Evolutionary conservation across 805 yeast genomes (phyloP), one percentile per base, ranked within the genome.

Genomic region (Metschnikowia bowlesiae): DNA sequence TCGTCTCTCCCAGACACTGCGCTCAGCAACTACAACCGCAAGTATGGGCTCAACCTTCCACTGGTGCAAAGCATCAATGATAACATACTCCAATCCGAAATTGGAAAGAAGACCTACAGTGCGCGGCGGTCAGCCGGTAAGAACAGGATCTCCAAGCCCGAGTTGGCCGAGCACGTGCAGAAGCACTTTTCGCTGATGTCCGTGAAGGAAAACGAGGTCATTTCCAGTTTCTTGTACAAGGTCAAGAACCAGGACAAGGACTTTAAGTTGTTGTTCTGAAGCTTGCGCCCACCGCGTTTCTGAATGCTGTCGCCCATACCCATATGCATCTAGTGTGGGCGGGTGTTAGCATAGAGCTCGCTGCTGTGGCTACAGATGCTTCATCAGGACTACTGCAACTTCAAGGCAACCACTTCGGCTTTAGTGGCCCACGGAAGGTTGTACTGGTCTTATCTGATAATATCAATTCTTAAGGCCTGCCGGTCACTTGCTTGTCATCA

Each of bases 171-270:
- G 2, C 76, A 76, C 28, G 82, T 84, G 28, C 84, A 82, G 66
- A 79, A 77, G 49, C 97, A 92, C 66, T 89, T 91, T 58, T 59
- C 76, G 55, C 72, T 65, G 46, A 53, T 72, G 28, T 76, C 79
- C 10, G 82, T 83, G 3, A 83, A 87, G 58, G 99, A 92, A 62
- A 82, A 85, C 51, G 98, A 92, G 59, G 82, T 87, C 32, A 83
- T 92, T 37, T 89, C 96, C 35, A 90, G 87, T 60, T 94, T 92
- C 64, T 74, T 94, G 49, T 94, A 92, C 70, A 84, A 87, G 60
- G 90, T 89, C 47, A 83, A 82, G 61, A 85, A 89, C 62, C 88
- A 87, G 59, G 76, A 73, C 43, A 69, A 68, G 52, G 75, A 71
- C 44, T 73, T 73, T 55, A 73, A 72, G 59, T 62, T 69, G 44